A percentile compares a stretch with the other conserved stretches of the same genome.
phyloP scores from a whole-genome alignment of 371 early-diverging fungal genomes.

The Mitosporidium daphniae region DNA sequence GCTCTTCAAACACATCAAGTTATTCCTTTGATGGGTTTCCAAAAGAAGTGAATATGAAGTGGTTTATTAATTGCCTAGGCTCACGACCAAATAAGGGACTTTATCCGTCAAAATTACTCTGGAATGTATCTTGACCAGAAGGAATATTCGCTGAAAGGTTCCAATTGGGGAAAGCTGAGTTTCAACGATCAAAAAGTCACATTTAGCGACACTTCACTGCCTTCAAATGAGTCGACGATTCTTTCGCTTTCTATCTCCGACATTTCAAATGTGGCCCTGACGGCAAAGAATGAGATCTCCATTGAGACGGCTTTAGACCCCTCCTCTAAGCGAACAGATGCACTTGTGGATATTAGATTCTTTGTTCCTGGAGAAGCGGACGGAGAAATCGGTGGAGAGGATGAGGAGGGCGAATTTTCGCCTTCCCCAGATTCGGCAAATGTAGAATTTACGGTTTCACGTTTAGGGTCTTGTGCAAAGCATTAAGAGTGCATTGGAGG shows the following conservation, averaged over 20 bases:
- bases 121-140: too few relatives aligned
- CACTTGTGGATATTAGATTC: conserved; percentile 50
- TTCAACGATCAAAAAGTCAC: too few relatives aligned
- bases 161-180: conserved; percentile 78
- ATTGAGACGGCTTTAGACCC: conserved; percentile 22
- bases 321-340: conserved; percentile 5
- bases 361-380: conserved; percentile 35
- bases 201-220: conserved; percentile 25
- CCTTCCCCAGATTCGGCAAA: too few relatives aligned
- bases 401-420: conserved; percentile 6
- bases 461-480: neutral
- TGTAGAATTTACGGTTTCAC: too few relatives aligned
- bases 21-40: conserved; percentile 55
- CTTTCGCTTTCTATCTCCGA: conserved; percentile 58
- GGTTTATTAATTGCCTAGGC: neutral
- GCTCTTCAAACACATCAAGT: conserved; percentile 15
- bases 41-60: conserved; percentile 15
- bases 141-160: conserved; percentile 49
- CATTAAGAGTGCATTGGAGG: conserved; percentile 4
- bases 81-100: neutral
- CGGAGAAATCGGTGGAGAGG: conserved; percentile 14
- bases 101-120: conserved; percentile 14
- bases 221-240: conserved; percentile 36
- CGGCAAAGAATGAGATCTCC: conserved; percentile 56
- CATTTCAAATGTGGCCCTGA: conserved; percentile 44